Evolutionary conservation across 2,329 filamentous ascomycete genomes (phyloP), one percentile per base, ranked within the genome.

Genomic region (Niveomyces coronatus): DNA sequence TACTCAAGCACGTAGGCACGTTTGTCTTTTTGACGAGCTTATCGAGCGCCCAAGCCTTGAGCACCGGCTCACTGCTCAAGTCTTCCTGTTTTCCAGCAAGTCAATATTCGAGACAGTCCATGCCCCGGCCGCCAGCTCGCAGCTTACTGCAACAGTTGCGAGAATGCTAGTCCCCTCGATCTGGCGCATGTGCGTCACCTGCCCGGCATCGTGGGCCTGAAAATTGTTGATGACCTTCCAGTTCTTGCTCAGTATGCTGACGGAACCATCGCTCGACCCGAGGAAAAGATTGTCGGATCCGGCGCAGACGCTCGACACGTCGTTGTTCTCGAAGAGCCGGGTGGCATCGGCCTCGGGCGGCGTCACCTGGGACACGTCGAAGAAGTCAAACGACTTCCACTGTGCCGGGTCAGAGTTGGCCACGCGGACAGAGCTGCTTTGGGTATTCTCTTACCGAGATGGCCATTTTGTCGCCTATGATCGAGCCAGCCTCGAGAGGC

Each of bases 341-440:
- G 79, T 77, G 56, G 78, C 82, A 56, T 93, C 85, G 53, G 82
- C 81, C 58, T 93, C 82, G 50, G 74, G 74, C 52, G 88, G 72
- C 55, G 82, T 78, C 60, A 95, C 79, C 57, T 84, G 81, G 57
- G 79, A 79, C 60, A 94, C 86, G 64, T 95, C 86, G 75, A 98
- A 96, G 79, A 98, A 98, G 72, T 94, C 88, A 69, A 98, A 98
- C 51, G 83, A 81, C 83, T 95, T 95, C 89, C 91, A 96, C 89
- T 94, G 49, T 15, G 15, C 9, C 24, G 6, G 3, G 26, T 40
- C 26, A 40, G 31, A 9, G 4, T 19, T 6, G 7, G 10, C 6
- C 5, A 22, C 11, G 17, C 9, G 10, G 2, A 13, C 3, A 9
- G 19, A 3, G n/a, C n/a, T 5, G 15, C 20, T 34, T 11, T 17